phyloP scores from a whole-genome alignment of 371 early-diverging fungal genomes.

The Lichtheimia ramosa region DNA sequence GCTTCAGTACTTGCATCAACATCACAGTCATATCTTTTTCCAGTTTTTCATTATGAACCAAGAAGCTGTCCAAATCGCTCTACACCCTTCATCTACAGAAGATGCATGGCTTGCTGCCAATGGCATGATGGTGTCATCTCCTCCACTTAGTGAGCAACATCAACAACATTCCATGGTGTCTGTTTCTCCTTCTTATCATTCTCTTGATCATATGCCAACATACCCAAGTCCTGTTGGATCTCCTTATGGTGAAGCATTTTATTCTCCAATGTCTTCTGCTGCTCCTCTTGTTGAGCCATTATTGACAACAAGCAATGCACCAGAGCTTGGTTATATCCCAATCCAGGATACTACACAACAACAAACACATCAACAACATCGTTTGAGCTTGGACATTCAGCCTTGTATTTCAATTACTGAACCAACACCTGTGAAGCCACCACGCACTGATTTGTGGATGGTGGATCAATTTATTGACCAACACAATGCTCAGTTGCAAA shows the following conservation, averaged over 20 bases:
- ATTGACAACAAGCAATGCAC: not conserved
- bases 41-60: not conserved
- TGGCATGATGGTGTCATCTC: not conserved
- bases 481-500: conserved; percentile 10
- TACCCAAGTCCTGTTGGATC: not conserved
- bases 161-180: not conserved
- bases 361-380: conserved; percentile 3
- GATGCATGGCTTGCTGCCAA: not conserved
- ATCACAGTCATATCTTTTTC: not conserved
- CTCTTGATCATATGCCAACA: not conserved
- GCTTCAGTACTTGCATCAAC: too few relatives aligned
- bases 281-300: not conserved
- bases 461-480: conserved; percentile 19
- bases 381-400: conserved; percentile 22
- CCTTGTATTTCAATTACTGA: conserved; percentile 28
- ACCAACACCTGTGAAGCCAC: conserved; percentile 20
- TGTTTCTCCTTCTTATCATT: not conserved
- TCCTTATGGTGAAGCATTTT: not conserved
- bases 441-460: conserved; percentile 12
- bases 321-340: not conserved
- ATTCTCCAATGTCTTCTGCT: not conserved
- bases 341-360: not conserved
- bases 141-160: not conserved
- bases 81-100: not conserved
- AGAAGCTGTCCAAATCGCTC: not conserved